Evolutionary conservation across 306 rosid species (phyloP).

Genomic region (Begonia loranthoides): DNA sequence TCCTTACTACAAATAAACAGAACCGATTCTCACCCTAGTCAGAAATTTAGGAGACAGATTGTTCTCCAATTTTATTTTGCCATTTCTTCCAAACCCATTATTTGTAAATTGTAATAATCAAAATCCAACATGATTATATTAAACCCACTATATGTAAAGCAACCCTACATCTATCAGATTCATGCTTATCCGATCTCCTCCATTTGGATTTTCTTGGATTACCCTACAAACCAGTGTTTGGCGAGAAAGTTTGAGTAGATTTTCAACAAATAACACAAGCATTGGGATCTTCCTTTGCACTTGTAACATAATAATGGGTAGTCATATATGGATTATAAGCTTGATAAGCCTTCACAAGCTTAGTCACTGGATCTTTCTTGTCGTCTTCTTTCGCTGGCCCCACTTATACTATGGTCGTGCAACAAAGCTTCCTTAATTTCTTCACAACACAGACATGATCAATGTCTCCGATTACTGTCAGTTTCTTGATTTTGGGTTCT

Average conservation of each 20-base stretch:
- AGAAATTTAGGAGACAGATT: too few species aligned
- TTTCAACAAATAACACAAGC: slow-evolving; percentile 53
- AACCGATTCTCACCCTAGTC: too few species aligned
- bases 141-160: too few species aligned
- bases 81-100: too few species aligned
- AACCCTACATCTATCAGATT: too few species aligned
- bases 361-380: slow-evolving; percentile 19
- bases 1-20: too few species aligned
- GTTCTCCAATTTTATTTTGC: too few species aligned
- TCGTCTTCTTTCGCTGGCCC: slow-evolving; percentile 42
- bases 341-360: slow-evolving; percentile 1
- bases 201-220: too few species aligned
- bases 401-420: slow-evolving; percentile 38
- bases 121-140: too few species aligned
- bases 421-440: slow-evolving; percentile 46
- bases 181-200: too few species aligned
- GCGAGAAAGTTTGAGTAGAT: background rate
- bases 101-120: too few species aligned
- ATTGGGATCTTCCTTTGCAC: slow-evolving; percentile 49
- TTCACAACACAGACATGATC: slow-evolving; percentile 40
- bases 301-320: slow-evolving; percentile 12
- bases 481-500: slow-evolving; percentile 50
- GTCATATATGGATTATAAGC: slow-evolving; percentile 6
- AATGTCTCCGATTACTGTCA: slow-evolving; percentile 52
- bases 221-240: too few species aligned